These are phyloP conservation scores for Cicer arietinum DNA, from an alignment of 306 rosid species.

Conservation along the genomic window DNA sequence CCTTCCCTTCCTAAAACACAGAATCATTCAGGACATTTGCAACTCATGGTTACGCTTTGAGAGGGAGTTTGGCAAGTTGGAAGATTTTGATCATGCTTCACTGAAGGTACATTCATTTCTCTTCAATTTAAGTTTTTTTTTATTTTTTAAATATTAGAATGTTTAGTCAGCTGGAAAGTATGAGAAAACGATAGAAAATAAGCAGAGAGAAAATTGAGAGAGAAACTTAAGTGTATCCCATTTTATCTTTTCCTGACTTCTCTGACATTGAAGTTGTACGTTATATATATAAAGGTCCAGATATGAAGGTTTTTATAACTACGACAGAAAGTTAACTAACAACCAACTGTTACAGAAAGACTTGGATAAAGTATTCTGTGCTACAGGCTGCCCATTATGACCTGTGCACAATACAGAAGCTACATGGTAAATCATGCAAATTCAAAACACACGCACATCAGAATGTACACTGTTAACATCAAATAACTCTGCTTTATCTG, in stretches of 20 bases:
- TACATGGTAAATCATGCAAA: not conserved
- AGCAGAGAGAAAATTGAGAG: not conserved
- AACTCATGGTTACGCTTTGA: slow-evolving; percentile 87
- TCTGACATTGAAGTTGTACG: not conserved
- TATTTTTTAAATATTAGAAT: slow-evolving; percentile 1
- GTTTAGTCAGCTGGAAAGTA: not conserved
- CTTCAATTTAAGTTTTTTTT: slow-evolving; percentile 23
- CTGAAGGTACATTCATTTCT: slow-evolving; percentile 64
- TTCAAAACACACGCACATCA: not conserved
- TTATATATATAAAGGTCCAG: not conserved
- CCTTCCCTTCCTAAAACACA: slow-evolving; percentile 72
- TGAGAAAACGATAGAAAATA: not conserved
- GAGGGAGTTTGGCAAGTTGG: slow-evolving; percentile 83
- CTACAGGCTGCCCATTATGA: not conserved
- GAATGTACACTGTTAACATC: not conserved
- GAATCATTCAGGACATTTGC: slow-evolving; percentile 97
- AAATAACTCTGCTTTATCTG: not conserved
- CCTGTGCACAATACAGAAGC: not conserved
- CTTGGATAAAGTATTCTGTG: not conserved
- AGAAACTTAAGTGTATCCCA: not conserved
- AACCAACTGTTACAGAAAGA: not conserved
- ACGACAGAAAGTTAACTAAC: not conserved
- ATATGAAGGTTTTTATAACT: not conserved
- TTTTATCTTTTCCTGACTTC: too few relatives aligned
- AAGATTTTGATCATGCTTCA: slow-evolving; percentile 78